Base-by-base conservation (phyloP, 768 basidiomycete species). In the Pulveroboletus sp. region DNA sequence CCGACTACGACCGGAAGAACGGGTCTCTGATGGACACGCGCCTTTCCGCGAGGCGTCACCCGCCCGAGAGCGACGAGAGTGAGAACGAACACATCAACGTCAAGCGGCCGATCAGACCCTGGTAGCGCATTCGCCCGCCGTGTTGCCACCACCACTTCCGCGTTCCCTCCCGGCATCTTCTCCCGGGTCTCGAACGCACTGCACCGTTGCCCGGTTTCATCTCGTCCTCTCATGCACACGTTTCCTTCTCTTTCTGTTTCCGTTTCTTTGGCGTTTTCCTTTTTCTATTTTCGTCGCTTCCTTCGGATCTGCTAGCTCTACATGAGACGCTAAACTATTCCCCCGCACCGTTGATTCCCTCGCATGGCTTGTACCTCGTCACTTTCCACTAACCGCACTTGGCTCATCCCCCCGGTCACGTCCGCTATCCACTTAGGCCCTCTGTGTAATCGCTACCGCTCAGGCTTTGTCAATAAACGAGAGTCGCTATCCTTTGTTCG, bases 71-170 rank as follows among this genome's bases (percentile, higher is more conserved):
- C 37, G 64, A 63, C 45, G 74, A 74, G 51, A 70, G 70, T 39
- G 75, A 76, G 55, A 64, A 53, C 47, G 71, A 73, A 47, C 60
- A 37, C 18, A n/a, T 35, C 2, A 62, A 39, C 36, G 44, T 66
- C 30, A 60, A 53, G 40, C 71, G 70, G 37, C 76, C 76, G 5
- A 63, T 74, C 39, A 64, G 78, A 33, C 77, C 77, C 53, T 79
- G 78, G 78, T 78, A 65, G 66, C 15, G 5, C 43, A 27, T 36
- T 39, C 17, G 36, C 35, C 36, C 14, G 27, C 30, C 17, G 39
- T 27, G 38, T 21, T 44, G 27, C 40, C 30, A 3, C 40, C 30
- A 3, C 27, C 4, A 18, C 21, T 15, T 17, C 17, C 17, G 31
- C 33, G 32, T 33, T 26, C 28, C 30, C 27, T 49, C 31, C 17